Evolutionary conservation across 2,329 filamentous ascomycete genomes (phyloP), one percentile per base, ranked within the genome.

Genomic region (Talaromyces sp.): DNA sequence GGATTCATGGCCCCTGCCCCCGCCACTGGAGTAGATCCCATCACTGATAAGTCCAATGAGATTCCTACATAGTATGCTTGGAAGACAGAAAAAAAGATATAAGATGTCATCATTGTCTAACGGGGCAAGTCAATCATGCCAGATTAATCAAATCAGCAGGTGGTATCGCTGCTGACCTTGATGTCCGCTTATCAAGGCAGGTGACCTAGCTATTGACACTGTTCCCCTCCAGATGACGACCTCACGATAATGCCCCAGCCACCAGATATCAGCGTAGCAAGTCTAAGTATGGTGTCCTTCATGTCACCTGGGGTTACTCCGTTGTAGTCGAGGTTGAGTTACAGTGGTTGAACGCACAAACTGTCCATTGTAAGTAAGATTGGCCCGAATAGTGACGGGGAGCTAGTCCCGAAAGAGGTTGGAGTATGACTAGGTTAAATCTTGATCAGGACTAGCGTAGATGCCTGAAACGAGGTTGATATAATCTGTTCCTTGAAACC

Each of bases 241-340:
- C 27, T 33, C n/a, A 9, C 31, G 33, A 22, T 22, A 11, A 39
- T 22, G 27, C 27, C 22, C 52, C 52, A 56, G 52, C 52, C 52
- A 56, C 52, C 2, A 1, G n/a, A 22, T 31, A 9, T 3, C 50
- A 35, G 13, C 9, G 31, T 19, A 19, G 31, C 22, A 54, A 39
- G 11, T 25, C n/a, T 17, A 31, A 35, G 47, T 6, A 57, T 7
- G 3, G 54, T 7, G 43, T 49, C 58, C n/a, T 11, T 31, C 43
- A 35, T 45, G 39, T 61, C 60, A 52, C 47, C 22, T n/a, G 43
- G 60, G 60, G 60, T 62, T 62, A 62, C 60, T 35, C 47, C 8
- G 59, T 61, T 37, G 58, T 61, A 15, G 60, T 62, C 9, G 50
- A 22, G n/a, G n/a, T 37, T 35, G 50, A 54, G 27, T 35, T 61